Base-by-base conservation (phyloP, 2,329 filamentous ascomycete species). In the Aspergillus clavatus region DNA sequence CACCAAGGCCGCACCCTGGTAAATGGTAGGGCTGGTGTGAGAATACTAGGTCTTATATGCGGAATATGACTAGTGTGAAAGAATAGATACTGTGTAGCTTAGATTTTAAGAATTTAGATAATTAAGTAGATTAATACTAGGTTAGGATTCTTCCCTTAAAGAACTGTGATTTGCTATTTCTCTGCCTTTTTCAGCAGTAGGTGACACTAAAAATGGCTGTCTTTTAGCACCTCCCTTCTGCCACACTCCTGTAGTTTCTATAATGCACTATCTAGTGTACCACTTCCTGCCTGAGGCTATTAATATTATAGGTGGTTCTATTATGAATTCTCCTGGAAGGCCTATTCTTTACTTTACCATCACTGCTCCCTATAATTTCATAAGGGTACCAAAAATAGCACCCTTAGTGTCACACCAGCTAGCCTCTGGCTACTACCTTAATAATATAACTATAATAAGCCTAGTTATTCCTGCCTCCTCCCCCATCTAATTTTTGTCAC, bases 141-240 rank as follows among this genome's bases (percentile, higher is more conserved):
- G n/a, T n/a, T n/a, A n/a, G n/a, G n/a, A n/a, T n/a, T 10, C 26
- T 27, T 10, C 23, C 10, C 23, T 26, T 26, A 26, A 26, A 26
- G 23, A 26, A 26, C 23, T 26, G 33, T 47, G 47, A 35, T 52
- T 49, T 49, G 43, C 47, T 49, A 43, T 46, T 49, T 46, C 23
- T 35, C 43, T 40, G 47, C 47, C 47, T 43, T 43, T 46, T 49
- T 43, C 43, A 36, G 47, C 47, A 0, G 43, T 29, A 46, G 28
- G 23, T 50, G 41, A 50, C 1, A 44, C 47, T 41, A 6, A 50
- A 50, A 50, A 47, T 39, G 44, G 47, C 47, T 23, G 38, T 10
- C 44, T 47, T 47, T 47, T 35, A 50, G 47, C 44, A 50, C 47
- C 44, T 23, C 44, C 41, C 38, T 45, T 50, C 47, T 41, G 47